Evolutionary conservation across 2,329 filamentous ascomycete genomes (phyloP).

Genomic region (Fusarium zealandicum): DNA sequence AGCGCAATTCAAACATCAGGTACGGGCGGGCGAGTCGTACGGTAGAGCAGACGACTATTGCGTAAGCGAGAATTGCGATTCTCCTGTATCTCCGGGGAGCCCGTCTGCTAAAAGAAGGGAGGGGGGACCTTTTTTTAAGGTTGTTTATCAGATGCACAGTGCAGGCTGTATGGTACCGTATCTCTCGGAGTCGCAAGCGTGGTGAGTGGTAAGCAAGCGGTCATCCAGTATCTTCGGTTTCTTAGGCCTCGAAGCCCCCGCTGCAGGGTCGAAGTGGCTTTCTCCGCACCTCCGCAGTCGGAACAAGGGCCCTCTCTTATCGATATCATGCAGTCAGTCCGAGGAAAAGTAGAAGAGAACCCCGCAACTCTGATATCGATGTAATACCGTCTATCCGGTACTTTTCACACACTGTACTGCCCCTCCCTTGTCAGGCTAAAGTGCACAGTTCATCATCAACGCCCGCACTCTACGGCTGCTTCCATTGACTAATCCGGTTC

Average conservation of each 20-base stretch:
- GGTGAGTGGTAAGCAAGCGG: constrained; percentile 15
- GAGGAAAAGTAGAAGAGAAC: constrained; percentile 41
- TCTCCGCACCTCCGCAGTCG: constrained; percentile 42
- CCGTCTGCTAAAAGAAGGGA: neutral
- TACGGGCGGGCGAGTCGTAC: constrained; percentile 35
- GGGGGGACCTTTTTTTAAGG: constrained; percentile 1
- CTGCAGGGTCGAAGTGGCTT: constrained; percentile 31
- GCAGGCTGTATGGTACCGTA: constrained; percentile 11
- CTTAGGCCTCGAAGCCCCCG: neutral
- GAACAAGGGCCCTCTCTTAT: constrained; percentile 35
- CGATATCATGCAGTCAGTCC: constrained; percentile 29
- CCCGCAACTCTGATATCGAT: constrained; percentile 40
- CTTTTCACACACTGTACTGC: constrained; percentile 25
- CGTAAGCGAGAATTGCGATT: constrained; percentile 16
- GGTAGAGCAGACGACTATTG: constrained; percentile 33
- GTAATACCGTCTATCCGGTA: constrained; percentile 28
- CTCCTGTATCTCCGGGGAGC: constrained; percentile 37
- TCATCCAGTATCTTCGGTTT: constrained; percentile 19
- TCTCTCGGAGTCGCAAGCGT: too few relatives aligned
- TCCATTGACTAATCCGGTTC: constrained; percentile 41
- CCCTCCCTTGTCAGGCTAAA: neutral
- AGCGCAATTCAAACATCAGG: constrained; percentile 33
- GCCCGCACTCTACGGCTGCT: constrained; percentile 18
- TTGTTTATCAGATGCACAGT: constrained; percentile 18
- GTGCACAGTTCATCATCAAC: constrained; percentile 28